Percentiles rank a stretch among this genome's conserved stretches.
These are phyloP conservation scores for Leishmania turanica DNA, from an alignment of 208 protist genomes.

Conservation along the genomic window DNA sequence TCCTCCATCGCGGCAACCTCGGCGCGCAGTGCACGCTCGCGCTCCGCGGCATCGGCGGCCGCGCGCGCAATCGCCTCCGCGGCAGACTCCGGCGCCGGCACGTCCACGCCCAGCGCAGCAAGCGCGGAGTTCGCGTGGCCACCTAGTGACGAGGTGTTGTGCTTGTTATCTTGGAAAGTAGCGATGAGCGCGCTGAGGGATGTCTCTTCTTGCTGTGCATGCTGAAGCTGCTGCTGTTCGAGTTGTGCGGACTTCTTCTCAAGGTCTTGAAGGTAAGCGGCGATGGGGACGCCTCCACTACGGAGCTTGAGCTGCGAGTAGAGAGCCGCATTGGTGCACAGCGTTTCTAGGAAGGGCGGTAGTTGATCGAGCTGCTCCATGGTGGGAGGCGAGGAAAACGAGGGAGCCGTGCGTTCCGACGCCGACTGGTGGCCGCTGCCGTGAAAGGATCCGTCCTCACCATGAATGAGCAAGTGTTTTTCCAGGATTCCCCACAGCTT, in stretches of 20 bases:
- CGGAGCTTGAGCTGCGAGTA: neutral
- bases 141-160: neutral
- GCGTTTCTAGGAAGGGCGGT: neutral
- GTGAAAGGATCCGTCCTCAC: neutral
- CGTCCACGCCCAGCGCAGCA: neutral
- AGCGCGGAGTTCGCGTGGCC: neutral
- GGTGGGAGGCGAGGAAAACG: neutral
- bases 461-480: neutral
- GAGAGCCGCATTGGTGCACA: neutral
- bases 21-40: constrained; percentile 14
- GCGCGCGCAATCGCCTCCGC: neutral
- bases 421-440: neutral
- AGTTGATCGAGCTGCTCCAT: neutral
- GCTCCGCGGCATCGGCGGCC: constrained; percentile 19
- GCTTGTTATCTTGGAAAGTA: neutral
- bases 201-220: neutral
- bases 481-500: constrained; percentile 12
- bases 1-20: neutral
- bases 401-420: neutral
- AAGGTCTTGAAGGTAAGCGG: neutral
- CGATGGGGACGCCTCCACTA: neutral
- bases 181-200: neutral
- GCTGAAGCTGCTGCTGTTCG: neutral
- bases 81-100: too few relatives aligned
- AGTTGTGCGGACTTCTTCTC: neutral